Percentiles rank a stretch among this genome's conserved stretches.
Conservation (phyloP, 2,329 filamentous ascomycete species). For the Sphaerulina musiva region DNA sequence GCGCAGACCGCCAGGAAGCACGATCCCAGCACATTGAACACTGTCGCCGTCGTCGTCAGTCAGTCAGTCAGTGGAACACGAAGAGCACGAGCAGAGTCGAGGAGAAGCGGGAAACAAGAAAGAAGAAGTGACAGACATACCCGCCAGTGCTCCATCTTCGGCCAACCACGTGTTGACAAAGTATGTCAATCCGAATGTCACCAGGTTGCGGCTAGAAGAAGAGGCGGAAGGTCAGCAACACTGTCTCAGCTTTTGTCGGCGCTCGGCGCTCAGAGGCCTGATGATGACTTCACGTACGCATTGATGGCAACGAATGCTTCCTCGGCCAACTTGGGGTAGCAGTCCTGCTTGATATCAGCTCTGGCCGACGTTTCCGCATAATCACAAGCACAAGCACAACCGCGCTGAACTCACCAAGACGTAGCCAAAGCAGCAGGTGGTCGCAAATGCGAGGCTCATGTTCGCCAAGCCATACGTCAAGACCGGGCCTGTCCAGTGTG, state of each 20-base stretch:
- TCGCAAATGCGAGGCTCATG: conserved; percentile 44
- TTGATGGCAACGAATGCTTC: conserved; percentile 50
- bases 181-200: conserved; percentile 45
- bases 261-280: too few relatives aligned
- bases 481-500: conserved; percentile 46
- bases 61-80: too few relatives aligned
- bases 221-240: too few relatives aligned
- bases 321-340: conserved; percentile 42
- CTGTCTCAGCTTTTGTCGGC: too few relatives aligned
- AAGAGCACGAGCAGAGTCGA: too few relatives aligned
- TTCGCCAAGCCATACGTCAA: conserved; percentile 47
- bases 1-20: conserved; percentile 39
- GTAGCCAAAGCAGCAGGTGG: conserved; percentile 47
- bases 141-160: conserved; percentile 25
- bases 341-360: conserved; percentile 30
- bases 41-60: too few relatives aligned
- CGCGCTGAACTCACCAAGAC: conserved; percentile 31
- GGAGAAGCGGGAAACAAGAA: background rate
- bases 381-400: background rate
- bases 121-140: background rate
- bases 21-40: conserved; percentile 22
- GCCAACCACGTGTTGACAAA: conserved; percentile 32
- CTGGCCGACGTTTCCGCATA: background rate
- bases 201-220: conserved; percentile 34
- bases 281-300: conserved; percentile 20